Percentiles rank a stretch among this genome's conserved stretches.
Evolutionary conservation across 768 basidiomycete genomes (phyloP).

Genomic region (Mycena pura): DNA sequence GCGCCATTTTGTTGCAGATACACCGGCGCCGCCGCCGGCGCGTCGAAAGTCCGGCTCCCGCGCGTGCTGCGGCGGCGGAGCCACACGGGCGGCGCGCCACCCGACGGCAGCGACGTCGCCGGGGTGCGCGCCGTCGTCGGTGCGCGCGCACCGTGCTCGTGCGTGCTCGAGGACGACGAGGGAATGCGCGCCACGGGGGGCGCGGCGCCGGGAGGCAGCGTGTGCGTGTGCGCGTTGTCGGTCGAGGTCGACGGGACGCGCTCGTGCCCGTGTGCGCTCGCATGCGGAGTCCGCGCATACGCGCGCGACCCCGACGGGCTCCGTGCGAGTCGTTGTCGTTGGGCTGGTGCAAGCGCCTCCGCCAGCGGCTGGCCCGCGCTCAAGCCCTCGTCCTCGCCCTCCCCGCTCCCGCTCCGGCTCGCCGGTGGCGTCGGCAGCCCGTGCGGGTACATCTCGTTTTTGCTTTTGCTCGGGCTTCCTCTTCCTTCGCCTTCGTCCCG

Average conservation of each 20-base stretch:
- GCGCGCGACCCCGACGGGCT: neutral
- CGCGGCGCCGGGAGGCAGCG: neutral
- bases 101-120: too few relatives aligned
- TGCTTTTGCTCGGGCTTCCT: neutral
- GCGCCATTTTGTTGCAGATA: too few relatives aligned
- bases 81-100: too few relatives aligned
- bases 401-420: constrained; percentile 25
- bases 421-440: constrained; percentile 25
- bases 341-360: neutral
- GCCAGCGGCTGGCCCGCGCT: neutral
- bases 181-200: too few relatives aligned
- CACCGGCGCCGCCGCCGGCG: too few relatives aligned
- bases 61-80: too few relatives aligned
- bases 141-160: too few relatives aligned
- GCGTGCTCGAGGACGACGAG: too few relatives aligned
- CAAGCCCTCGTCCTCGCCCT: neutral
- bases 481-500: too few relatives aligned
- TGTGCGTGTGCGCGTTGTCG: neutral
- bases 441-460: neutral
- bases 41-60: too few relatives aligned
- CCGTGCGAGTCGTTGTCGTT: neutral
- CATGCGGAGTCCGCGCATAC: neutral
- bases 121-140: too few relatives aligned
- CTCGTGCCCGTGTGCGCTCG: neutral
- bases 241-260: neutral